These are phyloP conservation scores for Pneumocystis murina DNA, from an alignment of 1,139 yeast species.

Conservation along the genomic window DNA sequence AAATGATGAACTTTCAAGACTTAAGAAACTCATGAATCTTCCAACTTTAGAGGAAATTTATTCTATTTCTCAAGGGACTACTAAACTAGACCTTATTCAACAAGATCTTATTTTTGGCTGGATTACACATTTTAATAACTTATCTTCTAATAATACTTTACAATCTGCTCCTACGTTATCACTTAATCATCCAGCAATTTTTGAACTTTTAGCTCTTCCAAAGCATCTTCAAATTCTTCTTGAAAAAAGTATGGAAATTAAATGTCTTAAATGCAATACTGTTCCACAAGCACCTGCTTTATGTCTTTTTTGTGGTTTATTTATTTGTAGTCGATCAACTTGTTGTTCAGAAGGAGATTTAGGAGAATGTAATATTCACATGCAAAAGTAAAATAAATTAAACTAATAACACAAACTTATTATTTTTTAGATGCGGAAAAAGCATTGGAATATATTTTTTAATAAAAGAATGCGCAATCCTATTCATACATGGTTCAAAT, in stretches of 20 bases:
- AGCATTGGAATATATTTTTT: slow-evolving; percentile 64
- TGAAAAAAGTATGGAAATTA: slow-evolving; percentile 4
- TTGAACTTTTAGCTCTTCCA: slow-evolving; percentile 11
- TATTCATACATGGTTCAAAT: slow-evolving; percentile 38
- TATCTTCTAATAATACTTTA: not conserved
- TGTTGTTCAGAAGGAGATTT: slow-evolving; percentile 26
- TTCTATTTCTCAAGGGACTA: not conserved
- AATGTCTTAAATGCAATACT: slow-evolving; percentile 24
- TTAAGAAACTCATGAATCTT: slow-evolving; percentile 40
- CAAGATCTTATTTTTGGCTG: slow-evolving; percentile 2
- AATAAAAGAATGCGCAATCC: slow-evolving; percentile 58
- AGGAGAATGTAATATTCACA: slow-evolving; percentile 12
- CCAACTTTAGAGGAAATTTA: slow-evolving; percentile 27
- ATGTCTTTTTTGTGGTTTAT: slow-evolving; percentile 67
- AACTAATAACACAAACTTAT: slow-evolving; percentile 27
- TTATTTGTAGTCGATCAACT: slow-evolving; percentile 50
- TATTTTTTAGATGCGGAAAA: slow-evolving; percentile 31
- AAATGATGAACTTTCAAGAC: slow-evolving; percentile 31
- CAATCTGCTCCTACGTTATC: not conserved
- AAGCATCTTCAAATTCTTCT: slow-evolving; percentile 10
- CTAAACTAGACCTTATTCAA: slow-evolving; percentile 1
- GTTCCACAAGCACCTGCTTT: slow-evolving; percentile 65
- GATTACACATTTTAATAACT: slow-evolving; percentile 1
- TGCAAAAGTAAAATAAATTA: not conserved
- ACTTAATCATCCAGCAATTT: slow-evolving; percentile 4